Percentiles rank a stretch among this genome's conserved stretches.
phyloP scores from a whole-genome alignment of 139 green algal genomes.

The Ostreobium quekettii region DNA sequence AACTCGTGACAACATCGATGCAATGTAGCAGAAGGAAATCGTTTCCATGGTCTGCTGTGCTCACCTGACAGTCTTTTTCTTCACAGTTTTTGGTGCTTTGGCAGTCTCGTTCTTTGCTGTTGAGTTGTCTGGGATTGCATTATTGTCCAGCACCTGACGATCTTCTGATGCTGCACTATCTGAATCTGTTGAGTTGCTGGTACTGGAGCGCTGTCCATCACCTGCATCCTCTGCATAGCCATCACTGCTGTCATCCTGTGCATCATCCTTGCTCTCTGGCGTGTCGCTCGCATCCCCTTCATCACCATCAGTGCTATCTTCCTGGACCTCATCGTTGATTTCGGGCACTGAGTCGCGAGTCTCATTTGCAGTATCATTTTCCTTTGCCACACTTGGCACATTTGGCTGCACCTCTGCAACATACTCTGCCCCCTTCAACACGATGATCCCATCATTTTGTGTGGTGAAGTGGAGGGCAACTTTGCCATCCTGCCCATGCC shows the following conservation, averaged over 20 bases:
- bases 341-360: too few relatives aligned
- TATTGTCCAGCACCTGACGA: too few relatives aligned
- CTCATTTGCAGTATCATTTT: background rate
- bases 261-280: background rate
- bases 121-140: too few relatives aligned
- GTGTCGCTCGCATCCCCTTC: too few relatives aligned
- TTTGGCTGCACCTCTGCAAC: constrained; percentile 24
- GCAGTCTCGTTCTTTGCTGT: constrained; percentile 1
- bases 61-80: background rate
- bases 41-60: too few relatives aligned
- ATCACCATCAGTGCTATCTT: too few relatives aligned
- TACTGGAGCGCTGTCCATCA: too few relatives aligned
- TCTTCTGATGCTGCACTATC: too few relatives aligned
- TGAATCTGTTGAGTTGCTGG: too few relatives aligned
- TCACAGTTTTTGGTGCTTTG: background rate
- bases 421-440: constrained; percentile 53
- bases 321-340: constrained; percentile 10
- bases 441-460: constrained; percentile 60
- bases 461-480: constrained; percentile 52
- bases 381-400: background rate
- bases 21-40: too few relatives aligned
- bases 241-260: background rate
- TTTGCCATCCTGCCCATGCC: constrained; percentile 42
- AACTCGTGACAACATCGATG: too few relatives aligned
- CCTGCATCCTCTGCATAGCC: background rate